phyloP scores from a whole-genome alignment of 2,329 filamentous ascomycete genomes.

The Fusarium buharicum region DNA sequence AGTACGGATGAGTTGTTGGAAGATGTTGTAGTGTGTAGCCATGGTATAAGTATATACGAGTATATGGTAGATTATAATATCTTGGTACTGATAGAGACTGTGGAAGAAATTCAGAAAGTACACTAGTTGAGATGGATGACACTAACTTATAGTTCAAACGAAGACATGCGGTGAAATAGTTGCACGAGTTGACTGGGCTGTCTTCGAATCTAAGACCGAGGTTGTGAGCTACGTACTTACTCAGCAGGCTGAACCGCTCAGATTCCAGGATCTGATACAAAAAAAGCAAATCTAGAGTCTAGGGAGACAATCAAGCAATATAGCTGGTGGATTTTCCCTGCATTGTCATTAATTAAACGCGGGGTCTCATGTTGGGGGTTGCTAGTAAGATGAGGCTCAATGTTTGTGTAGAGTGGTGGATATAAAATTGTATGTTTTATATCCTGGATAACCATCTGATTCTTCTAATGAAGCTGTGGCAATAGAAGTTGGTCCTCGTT shows the following conservation, averaged over 20 bases:
- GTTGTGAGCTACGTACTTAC: constrained; percentile 30
- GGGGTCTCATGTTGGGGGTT: constrained; percentile 16
- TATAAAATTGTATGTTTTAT: not conserved
- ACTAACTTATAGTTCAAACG: constrained; percentile 32
- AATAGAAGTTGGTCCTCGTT: not conserved
- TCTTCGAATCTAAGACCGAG: constrained; percentile 28
- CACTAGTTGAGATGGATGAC: constrained; percentile 27
- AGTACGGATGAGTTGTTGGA: constrained; percentile 28
- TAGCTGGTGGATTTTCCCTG: constrained; percentile 2
- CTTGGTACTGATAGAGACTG: constrained; percentile 5
- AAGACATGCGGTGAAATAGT: constrained; percentile 31
- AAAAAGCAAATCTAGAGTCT: constrained; percentile 31
- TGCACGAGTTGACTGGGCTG: constrained; percentile 16
- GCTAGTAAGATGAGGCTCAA: constrained; percentile 19
- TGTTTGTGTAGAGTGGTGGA: not conserved
- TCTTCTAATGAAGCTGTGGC: not conserved
- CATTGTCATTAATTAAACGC: constrained; percentile 24
- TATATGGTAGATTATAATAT: constrained; percentile 1
- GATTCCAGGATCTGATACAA: constrained; percentile 22
- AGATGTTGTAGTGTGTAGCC: constrained; percentile 12
- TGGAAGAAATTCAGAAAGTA: constrained; percentile 13
- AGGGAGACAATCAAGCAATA: constrained; percentile 6
- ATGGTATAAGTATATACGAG: constrained; percentile 14
- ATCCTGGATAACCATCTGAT: not conserved
- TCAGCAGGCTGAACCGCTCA: constrained; percentile 35